Conservation (phyloP, 202 grass and related monocot genomes). For the Bolboschoenoplectus hybrid region DNA sequence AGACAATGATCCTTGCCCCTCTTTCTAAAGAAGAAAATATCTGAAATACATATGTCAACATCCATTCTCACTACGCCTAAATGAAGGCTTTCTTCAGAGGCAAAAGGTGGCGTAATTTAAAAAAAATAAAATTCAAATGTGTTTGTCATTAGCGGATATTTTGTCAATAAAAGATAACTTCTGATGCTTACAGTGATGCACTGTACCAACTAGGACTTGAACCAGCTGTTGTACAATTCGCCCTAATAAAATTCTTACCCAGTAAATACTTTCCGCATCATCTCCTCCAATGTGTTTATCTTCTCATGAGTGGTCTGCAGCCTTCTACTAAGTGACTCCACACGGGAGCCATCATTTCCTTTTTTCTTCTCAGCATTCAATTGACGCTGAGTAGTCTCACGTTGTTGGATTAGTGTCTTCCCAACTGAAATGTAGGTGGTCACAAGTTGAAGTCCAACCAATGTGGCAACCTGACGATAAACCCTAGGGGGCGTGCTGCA, state of each 20-base stretch:
- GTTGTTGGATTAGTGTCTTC: constrained; percentile 88
- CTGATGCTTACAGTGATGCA: neutral
- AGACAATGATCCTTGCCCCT: neutral
- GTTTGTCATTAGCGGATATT: neutral
- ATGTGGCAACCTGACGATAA: constrained; percentile 82
- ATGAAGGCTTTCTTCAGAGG: neutral
- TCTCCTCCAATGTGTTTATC: constrained; percentile 78
- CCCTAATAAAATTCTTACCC: constrained; percentile 58
- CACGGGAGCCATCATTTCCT: constrained; percentile 68
- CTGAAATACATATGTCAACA: neutral
- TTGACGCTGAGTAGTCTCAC: constrained; percentile 94
- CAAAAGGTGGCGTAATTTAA: neutral
- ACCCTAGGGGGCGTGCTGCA: constrained; percentile 92
- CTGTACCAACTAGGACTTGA: constrained; percentile 6
- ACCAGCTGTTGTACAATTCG: neutral
- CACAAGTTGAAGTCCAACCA: constrained; percentile 91
- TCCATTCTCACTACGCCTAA: neutral
- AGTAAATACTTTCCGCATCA: constrained; percentile 89
- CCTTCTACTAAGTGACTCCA: constrained; percentile 93
- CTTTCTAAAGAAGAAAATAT: neutral
- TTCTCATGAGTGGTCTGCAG: constrained; percentile 74
- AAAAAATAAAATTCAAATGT: neutral
- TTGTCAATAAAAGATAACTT: neutral
- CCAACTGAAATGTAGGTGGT: constrained; percentile 90
- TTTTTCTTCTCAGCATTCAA: constrained; percentile 97